Percentiles rank a stretch among this genome's conserved stretches.
phyloP scores from a whole-genome alignment of 345 rosid genomes.

The Leavenworthia alabamica region DNA sequence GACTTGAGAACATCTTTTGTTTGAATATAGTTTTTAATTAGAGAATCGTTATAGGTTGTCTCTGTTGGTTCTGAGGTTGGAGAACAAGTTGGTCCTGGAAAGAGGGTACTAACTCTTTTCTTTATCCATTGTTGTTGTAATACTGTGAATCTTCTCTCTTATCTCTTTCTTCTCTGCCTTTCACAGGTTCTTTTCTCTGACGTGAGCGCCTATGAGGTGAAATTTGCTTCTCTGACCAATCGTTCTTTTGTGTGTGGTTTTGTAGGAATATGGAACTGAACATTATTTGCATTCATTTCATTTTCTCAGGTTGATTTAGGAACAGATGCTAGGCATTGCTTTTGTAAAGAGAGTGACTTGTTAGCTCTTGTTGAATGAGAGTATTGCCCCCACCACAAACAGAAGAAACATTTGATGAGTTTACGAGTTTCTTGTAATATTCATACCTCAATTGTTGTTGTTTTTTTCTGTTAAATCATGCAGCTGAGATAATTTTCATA shows the following conservation, averaged over 20 bases:
- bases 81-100: conserved; percentile 55
- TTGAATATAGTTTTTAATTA: background rate
- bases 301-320: conserved; percentile 64
- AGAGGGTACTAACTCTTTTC: conserved; percentile 47
- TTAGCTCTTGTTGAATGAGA: conserved; percentile 71
- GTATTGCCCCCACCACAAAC: background rate
- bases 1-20: background rate
- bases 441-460: background rate
- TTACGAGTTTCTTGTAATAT: background rate
- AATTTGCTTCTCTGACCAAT: background rate
- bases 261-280: background rate
- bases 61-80: conserved; percentile 70
- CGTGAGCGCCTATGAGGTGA: conserved; percentile 74
- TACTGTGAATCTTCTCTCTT: background rate
- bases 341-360: conserved; percentile 75
- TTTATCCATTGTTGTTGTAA: background rate
- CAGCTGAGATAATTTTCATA: too few species aligned
- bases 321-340: conserved; percentile 61
- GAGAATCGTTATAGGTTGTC: conserved; percentile 41
- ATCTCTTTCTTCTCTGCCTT: background rate
- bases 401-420: background rate
- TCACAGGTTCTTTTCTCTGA: conserved; percentile 87
- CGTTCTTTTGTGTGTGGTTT: background rate
- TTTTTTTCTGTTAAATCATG: too few species aligned
- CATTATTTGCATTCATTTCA: background rate